Percentiles rank a stretch among this genome's conserved stretches.
phyloP scores from a whole-genome alignment of 2,329 filamentous ascomycete species.

The Capronia epimyces region DNA sequence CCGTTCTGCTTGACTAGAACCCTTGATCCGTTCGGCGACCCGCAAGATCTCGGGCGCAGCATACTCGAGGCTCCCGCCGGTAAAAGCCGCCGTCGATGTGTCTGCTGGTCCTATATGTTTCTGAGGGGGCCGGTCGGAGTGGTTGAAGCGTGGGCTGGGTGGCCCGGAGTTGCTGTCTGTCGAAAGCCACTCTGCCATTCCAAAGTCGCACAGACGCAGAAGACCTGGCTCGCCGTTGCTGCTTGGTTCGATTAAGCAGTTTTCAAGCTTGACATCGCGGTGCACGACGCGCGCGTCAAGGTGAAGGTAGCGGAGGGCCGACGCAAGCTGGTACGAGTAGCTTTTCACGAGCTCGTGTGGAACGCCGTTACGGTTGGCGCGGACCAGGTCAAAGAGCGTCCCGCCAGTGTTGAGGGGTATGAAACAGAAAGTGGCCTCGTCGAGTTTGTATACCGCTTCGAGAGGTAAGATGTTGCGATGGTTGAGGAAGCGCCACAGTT shows the following conservation, averaged over 20 bases:
- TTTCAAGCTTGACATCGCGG: constrained; percentile 64
- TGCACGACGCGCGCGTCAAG: constrained; percentile 63
- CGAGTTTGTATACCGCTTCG: constrained; percentile 60
- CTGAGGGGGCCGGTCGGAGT: constrained; percentile 44
- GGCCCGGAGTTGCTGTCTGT: constrained; percentile 48
- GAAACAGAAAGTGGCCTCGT: constrained; percentile 65
- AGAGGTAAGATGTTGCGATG: constrained; percentile 59
- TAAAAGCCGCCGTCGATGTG: constrained; percentile 47
- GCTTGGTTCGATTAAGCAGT: constrained; percentile 56
- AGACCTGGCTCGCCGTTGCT: constrained; percentile 49
- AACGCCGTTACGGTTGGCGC: constrained; percentile 51
- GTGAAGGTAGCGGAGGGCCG: constrained; percentile 61
- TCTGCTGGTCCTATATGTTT: constrained; percentile 52
- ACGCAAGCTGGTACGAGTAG: constrained; percentile 59
- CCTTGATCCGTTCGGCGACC: constrained; percentile 30
- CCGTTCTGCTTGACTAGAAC: constrained; percentile 8
- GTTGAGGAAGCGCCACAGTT: constrained; percentile 60
- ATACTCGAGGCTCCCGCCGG: constrained; percentile 57
- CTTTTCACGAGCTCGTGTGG: constrained; percentile 50
- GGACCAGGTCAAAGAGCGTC: constrained; percentile 59
- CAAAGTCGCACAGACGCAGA: constrained; percentile 62
- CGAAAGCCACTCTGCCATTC: constrained; percentile 62
- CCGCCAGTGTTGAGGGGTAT: constrained; percentile 60
- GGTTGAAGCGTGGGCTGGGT: constrained; percentile 46
- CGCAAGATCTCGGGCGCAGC: constrained; percentile 45